phyloP scores from a whole-genome alignment of 805 yeast species.

The Monosporozyma yasuniensis region DNA sequence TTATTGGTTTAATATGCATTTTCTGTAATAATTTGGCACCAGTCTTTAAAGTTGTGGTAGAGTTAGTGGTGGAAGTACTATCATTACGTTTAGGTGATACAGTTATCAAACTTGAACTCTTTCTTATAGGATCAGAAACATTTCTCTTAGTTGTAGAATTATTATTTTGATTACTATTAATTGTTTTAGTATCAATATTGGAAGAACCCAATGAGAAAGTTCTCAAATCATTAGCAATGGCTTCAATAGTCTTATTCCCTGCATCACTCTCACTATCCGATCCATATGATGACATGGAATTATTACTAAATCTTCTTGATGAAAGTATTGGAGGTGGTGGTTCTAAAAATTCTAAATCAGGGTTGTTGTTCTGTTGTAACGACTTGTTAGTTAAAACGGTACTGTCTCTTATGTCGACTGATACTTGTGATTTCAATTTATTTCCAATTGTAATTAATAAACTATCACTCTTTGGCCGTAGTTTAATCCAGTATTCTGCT shows the following conservation, averaged over 20 bases:
- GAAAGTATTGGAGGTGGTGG: constrained; percentile 5
- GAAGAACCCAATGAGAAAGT: constrained; percentile 8
- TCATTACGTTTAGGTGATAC: neutral
- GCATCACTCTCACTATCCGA: constrained; percentile 14
- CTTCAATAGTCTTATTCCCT: constrained; percentile 11
- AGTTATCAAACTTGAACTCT: neutral
- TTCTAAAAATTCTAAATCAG: constrained; percentile 2
- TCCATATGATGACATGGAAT: constrained; percentile 10
- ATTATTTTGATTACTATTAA: neutral
- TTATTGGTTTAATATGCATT: constrained; percentile 34
- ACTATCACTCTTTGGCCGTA: constrained; percentile 14
- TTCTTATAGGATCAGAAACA: neutral
- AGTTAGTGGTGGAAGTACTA: neutral
- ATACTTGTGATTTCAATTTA: neutral
- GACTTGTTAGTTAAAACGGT: neutral
- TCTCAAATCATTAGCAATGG: constrained; percentile 8
- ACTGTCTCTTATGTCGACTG: neutral
- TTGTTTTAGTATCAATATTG: neutral
- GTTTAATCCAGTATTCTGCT: constrained; percentile 30
- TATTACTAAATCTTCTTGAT: constrained; percentile 1
- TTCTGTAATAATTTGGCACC: constrained; percentile 35
- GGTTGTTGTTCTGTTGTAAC: neutral
- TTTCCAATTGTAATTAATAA: constrained; percentile 5
- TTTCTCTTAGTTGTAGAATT: neutral
- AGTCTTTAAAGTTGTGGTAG: constrained; percentile 12